phyloP scores from a whole-genome alignment of 352 stramenopile species.

The Blastocystis sp. region DNA sequence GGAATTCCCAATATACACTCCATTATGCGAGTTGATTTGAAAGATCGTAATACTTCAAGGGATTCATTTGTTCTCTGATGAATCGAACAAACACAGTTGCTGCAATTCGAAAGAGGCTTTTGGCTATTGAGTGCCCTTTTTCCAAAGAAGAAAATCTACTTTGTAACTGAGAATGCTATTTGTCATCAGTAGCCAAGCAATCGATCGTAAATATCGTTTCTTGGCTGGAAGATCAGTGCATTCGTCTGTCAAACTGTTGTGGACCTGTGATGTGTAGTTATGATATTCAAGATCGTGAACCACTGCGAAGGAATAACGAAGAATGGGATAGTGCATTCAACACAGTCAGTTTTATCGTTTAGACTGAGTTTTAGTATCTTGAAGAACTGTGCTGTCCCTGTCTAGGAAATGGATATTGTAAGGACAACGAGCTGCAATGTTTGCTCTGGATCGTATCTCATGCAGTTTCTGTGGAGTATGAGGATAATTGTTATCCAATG shows the following conservation, averaged over 20 bases:
- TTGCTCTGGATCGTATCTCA: conserved; percentile 44
- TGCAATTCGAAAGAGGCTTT: neutral
- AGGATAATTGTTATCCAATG: neutral
- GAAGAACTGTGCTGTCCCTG: conserved; percentile 1
- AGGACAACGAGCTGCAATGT: conserved; percentile 14
- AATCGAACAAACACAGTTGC: conserved; percentile 15
- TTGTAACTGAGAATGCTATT: neutral
- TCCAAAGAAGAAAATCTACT: neutral
- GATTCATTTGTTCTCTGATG: neutral
- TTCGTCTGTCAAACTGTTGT: neutral
- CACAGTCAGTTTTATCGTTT: neutral
- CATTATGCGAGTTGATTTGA: neutral
- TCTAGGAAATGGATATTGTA: neutral
- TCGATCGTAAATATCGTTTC: neutral
- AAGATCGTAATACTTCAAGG: neutral
- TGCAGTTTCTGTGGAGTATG: conserved; percentile 38
- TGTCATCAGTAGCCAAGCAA: conserved; percentile 14
- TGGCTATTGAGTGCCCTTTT: neutral
- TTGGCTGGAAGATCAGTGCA: conserved; percentile 53
- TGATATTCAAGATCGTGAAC: neutral
- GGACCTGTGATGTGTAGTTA: neutral
- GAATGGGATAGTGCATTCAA: conserved; percentile 1
- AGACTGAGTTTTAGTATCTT: neutral
- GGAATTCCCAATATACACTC: neutral
- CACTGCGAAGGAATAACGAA: neutral